Evolutionary conservation across 306 rosid genomes (phyloP).

Genomic region (Glycine soja): DNA sequence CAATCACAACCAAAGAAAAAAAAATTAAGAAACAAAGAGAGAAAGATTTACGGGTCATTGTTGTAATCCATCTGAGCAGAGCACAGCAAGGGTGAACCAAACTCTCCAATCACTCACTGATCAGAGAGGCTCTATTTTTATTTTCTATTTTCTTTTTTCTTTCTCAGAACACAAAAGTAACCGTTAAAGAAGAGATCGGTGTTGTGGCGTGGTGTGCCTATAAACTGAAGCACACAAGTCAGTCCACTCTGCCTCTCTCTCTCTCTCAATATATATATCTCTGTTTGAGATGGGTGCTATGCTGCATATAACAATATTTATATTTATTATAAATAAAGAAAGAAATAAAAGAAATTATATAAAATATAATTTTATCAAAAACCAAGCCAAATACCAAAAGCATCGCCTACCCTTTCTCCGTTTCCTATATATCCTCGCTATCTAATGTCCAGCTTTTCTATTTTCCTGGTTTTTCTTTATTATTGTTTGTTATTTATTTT

Average conservation of each 20-base stretch:
- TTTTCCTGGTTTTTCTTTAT: not conserved
- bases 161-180: slow-evolving; percentile 40
- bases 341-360: too few species aligned
- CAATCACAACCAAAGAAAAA: slow-evolving; percentile 25
- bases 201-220: not conserved
- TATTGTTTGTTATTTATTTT: too few species aligned
- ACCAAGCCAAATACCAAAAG: slow-evolving; percentile 1
- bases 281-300: slow-evolving; percentile 55
- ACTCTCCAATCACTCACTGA: slow-evolving; percentile 43
- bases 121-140: slow-evolving; percentile 26
- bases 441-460: not conserved
- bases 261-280: slow-evolving; percentile 5
- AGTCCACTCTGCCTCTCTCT: slow-evolving; percentile 38
- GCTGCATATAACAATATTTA: not conserved
- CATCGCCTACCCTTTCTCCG: slow-evolving; percentile 45
- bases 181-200: slow-evolving; percentile 61
- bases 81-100: slow-evolving; percentile 25
- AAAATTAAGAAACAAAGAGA: not conserved
- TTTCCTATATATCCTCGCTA: slow-evolving; percentile 20
- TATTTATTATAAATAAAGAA: not conserved
- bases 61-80: slow-evolving; percentile 63
- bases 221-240: not conserved
- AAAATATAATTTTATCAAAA: not conserved
- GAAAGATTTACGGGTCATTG: slow-evolving; percentile 64
- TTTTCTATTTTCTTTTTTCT: not conserved